Base-by-base conservation (phyloP, 2,329 filamentous ascomycete genomes). In the Lasiodiplodia sp. region DNA sequence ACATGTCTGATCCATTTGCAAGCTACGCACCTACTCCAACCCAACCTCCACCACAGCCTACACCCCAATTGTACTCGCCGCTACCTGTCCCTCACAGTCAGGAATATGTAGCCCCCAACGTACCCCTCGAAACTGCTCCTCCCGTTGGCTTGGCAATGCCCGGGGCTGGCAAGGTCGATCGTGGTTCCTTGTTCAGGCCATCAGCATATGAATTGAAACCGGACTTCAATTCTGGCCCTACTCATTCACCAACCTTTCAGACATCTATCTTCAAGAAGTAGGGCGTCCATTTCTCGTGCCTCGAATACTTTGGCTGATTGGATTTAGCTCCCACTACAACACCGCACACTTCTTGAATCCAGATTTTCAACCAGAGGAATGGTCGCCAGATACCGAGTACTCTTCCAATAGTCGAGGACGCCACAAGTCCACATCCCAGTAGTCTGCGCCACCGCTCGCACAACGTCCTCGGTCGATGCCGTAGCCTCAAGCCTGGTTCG, bases 291-390 rank as follows among this genome's bases (percentile, higher is more conserved):
- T 21, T 53, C 21, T 31, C 31, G 12, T 37, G 23, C 66, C 38
- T 11, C 34, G 18, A 3, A 49, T 23, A 34, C 18, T n/a, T 56
- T 6, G 52, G 37, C 72, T 78, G 63, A 78, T 58, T 2, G 10
- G 8, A 8, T 47, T 44, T 55, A 85, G 83, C 72, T 86, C 83
- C 5, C 83, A 83, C 71, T 85, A 80, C 78, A 85, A 85, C 68
- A 83, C 82, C 23, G 83, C 83, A 5, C 84, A 86, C 74, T 86
- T 83, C 73, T 74, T 82, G 69, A 86, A 85, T 71, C 81, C 82
- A 23, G 82, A 85, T 38, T 86, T 86, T 72, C 82, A 86, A 69
- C 84, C 84, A 6, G 83, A 86, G 71, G 82, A 85, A 69, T 86
- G 84, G 83, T 79, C 78, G 70, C 84, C 84, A 3, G 82, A 83